These are phyloP conservation scores for Aureobasidium sp. DNA, from an alignment of 2,329 filamentous ascomycete genomes.

Conservation along the genomic window DNA sequence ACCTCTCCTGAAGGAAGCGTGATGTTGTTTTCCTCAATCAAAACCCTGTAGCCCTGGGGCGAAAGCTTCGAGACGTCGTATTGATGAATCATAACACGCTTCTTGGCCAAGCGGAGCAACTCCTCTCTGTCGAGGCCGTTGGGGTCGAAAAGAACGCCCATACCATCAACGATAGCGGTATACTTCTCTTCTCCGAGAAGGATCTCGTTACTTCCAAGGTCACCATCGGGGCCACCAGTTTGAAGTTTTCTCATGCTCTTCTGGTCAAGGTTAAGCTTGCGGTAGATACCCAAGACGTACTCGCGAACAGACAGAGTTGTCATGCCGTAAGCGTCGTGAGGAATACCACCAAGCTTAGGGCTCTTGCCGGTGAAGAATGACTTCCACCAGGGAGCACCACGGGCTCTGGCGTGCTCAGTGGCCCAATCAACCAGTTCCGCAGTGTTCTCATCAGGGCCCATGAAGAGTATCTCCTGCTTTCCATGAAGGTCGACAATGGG, in stretches of 20 bases:
- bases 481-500: conserved; percentile 93
- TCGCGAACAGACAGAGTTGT: conserved; percentile 94
- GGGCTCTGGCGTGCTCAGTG: conserved; percentile 81
- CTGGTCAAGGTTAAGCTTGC: conserved; percentile 86
- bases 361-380: conserved; percentile 99
- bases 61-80: conserved; percentile 85
- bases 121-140: conserved; percentile 81
- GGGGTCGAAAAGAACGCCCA: conserved; percentile 89
- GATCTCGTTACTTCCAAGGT: conserved; percentile 96
- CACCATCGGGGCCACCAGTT: conserved; percentile 93
- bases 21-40: conserved; percentile 85
- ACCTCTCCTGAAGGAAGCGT: conserved; percentile 82
- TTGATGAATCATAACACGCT: conserved; percentile 80
- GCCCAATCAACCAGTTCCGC: conserved; percentile 97
- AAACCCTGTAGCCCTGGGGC: conserved; percentile 77
- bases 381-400: conserved; percentile 98
- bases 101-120: conserved; percentile 74
- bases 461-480: conserved; percentile 94
- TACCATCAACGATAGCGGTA: conserved; percentile 89
- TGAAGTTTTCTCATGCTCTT: conserved; percentile 86
- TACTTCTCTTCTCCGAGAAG: conserved; percentile 94
- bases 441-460: conserved; percentile 98
- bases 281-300: conserved; percentile 93
- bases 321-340: conserved; percentile 95
- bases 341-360: conserved; percentile 89